Conservation (phyloP, 2,329 filamentous ascomycete species). For the Chaetomium sp. region DNA sequence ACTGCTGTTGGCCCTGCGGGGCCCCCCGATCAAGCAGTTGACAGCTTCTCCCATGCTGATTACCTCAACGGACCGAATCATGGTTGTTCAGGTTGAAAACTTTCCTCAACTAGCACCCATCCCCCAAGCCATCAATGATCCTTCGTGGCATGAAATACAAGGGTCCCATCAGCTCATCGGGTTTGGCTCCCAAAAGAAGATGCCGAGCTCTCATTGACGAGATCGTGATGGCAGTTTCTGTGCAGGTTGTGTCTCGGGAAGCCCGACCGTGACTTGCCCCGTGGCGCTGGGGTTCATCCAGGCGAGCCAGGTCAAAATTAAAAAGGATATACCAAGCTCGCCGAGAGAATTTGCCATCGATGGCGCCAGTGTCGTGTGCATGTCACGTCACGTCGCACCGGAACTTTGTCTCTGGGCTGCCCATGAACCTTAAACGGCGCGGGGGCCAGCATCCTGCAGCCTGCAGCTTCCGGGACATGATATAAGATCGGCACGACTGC, state of each 20-base stretch:
- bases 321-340: neutral
- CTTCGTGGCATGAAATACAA: conserved; percentile 1
- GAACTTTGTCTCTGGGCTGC: neutral
- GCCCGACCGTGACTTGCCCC: neutral
- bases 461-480: neutral
- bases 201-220: neutral
- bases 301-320: neutral
- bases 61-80: neutral
- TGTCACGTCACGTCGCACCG: conserved; percentile 23
- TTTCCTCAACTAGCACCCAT: neutral
- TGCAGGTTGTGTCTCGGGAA: neutral
- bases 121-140: neutral
- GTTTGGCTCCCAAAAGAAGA: neutral
- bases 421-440: conserved; percentile 6
- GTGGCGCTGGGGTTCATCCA: conserved; percentile 4
- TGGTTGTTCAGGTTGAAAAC: neutral
- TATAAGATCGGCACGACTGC: conserved; percentile 19
- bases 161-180: conserved; percentile 15
- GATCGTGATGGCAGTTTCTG: neutral
- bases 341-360: conserved; percentile 20
- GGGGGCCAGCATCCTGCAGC: neutral
- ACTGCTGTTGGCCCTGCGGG: conserved; percentile 16
- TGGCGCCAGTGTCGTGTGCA: conserved; percentile 26
- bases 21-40: conserved; percentile 9
- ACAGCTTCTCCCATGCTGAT: neutral